Evolutionary conservation across 2,329 filamentous ascomycete species (phyloP).

Genomic region (Magnaporthiopsis rhizophila): DNA sequence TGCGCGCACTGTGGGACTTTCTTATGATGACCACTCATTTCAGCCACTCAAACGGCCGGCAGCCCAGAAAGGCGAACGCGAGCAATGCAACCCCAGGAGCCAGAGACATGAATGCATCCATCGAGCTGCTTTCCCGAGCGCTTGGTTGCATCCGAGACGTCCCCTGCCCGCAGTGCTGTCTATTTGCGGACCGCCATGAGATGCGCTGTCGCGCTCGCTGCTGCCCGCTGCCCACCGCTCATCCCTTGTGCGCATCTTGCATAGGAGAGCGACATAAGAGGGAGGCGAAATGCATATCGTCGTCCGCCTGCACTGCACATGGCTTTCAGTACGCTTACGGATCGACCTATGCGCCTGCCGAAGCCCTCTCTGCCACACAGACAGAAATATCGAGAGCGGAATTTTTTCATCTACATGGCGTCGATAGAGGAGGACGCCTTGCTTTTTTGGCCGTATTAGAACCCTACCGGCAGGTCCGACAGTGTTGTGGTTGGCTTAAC

Average conservation of each 20-base stretch:
- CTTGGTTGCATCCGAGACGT: neutral
- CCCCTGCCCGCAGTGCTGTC: neutral
- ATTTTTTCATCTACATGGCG: neutral
- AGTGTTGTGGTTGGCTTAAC: neutral
- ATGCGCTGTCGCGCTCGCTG: neutral
- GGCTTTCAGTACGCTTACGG: too few relatives aligned
- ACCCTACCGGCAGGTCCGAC: neutral
- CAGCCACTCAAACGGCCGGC: constrained; percentile 8
- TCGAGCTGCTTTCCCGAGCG: neutral
- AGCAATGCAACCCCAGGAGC: neutral
- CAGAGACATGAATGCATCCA: neutral
- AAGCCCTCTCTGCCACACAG: too few relatives aligned
- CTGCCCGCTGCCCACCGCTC: neutral
- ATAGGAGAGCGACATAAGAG: neutral
- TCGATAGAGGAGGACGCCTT: neutral
- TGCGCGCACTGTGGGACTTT: neutral
- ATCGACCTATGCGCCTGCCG: neutral
- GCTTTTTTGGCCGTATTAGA: neutral
- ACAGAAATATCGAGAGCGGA: neutral
- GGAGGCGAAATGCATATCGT: neutral
- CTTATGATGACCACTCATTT: constrained; percentile 1
- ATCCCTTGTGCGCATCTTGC: neutral
- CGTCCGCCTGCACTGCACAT: neutral
- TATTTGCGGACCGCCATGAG: neutral
- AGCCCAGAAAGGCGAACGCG: neutral